Base-by-base conservation (phyloP, 2,329 filamentous ascomycete species). In the Aschersonia sp. region DNA sequence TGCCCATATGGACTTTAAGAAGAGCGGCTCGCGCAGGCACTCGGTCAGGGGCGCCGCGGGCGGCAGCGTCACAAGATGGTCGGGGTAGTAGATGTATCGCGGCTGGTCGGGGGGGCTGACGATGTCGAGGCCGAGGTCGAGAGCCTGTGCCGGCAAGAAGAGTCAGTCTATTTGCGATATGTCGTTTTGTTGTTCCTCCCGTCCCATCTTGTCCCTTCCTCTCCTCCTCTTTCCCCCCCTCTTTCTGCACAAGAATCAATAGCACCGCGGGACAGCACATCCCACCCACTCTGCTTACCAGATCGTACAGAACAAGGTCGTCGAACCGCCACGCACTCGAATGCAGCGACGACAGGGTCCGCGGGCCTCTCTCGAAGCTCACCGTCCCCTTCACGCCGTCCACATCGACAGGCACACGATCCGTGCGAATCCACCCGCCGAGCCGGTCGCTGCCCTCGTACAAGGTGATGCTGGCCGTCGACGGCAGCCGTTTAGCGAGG, bases 71-170 rank as follows among this genome's bases (percentile, higher is more conserved):
- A 68, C 62, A 35, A 68, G 75, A 58, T 82, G 85, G 61, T 95
- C 85, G 2, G 86, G 86, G 58, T 94, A 94, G 73, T 92, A 96
- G 51, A 97, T 71, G 64, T 82, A 96, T 52, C 89, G 84, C 10
- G 61, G 56, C 45, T 55, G 52, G 42, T 57, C 59, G 70, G 47
- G 73, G 71, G 47, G 74, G 66, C 74, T 71, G 63, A 64, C 44
- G 72, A 80, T 56, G n/a, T 52, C 48, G 50, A 66, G 63, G 38
- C 63, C 63, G 31, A 66, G 59, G 48, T 65, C 62, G 43, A 64
- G 57, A 12, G 55, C 57, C 64, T 66, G 43, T 20, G 20, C 20
- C 20, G 20, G 20, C 20, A 40, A 28, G 9, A 9, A 4, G 2
- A 20, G 20, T 20, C 20, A 20, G 20, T 20, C 20, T 20, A 20